Evolutionary conservation across 371 early-diverging fungal species (phyloP), one percentile per base, ranked within the genome.

Genomic region (Mucor circinelloides): DNA sequence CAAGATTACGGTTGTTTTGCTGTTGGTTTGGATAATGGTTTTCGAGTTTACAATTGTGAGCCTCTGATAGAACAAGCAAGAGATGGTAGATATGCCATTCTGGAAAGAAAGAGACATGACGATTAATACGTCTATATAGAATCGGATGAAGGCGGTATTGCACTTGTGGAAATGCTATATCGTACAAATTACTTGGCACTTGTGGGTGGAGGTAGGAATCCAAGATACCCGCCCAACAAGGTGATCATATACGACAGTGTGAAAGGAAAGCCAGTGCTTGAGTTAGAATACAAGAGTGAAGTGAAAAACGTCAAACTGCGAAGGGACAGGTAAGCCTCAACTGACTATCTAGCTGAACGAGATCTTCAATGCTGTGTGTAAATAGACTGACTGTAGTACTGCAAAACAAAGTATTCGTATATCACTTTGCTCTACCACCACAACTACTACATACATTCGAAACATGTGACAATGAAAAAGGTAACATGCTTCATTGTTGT

Each of bases 121-220:
- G 19, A 48, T 30, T 23, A 27, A 56, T 30, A n/a, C 19, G 34
- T 19, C 6, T 42, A n/a, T 66, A 30, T 69, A 91, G 94, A 91
- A 68, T 89, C 92, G 46, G 89, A 88, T 52, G 93, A 92, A 65
- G 95, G 95, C 17, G 97, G 97, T 3, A 92, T 97, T 62, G 93
- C 92, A 12, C 85, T 95, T 9, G 94, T 95, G 2, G 96, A 96
- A 70, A 98, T 99, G 98, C 85, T 98, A 10, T 97, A 96, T 77
- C 90, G 94, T 9, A 95, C 96, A 58, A 94, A 93, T 58, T 90
- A 95, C 63, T 86, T 99, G 30, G 98, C 97, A 1, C 85, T 99
- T 55, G 97, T 98, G 17, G 98, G 98, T n/a, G 94, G 96, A 15
- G 98, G 97, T 6, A 89, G 87, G 72, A 93, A 90, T 78, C 97